Conservation (phyloP, 2,329 filamentous ascomycete genomes). For the Trichoderma atroviride region DNA sequence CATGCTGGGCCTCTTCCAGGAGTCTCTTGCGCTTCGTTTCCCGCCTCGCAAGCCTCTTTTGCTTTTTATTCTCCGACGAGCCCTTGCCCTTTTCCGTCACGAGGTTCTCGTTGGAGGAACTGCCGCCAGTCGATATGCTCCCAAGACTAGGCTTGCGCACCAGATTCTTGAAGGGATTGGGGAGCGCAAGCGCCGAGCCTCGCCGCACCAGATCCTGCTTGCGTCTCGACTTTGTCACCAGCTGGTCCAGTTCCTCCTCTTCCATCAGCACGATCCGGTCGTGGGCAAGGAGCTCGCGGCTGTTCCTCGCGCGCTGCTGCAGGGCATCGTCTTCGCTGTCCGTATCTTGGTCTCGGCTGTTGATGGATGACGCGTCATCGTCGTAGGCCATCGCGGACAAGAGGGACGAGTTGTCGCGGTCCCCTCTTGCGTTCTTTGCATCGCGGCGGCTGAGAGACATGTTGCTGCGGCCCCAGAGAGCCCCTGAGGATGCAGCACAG, state of each 20-base stretch:
- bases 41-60: slow-evolving; percentile 52
- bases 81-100: slow-evolving; percentile 51
- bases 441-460: slow-evolving; percentile 33
- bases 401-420: slow-evolving; percentile 48
- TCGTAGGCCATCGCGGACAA: slow-evolving; percentile 68
- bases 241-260: slow-evolving; percentile 69
- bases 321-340: slow-evolving; percentile 77
- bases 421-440: slow-evolving; percentile 30
- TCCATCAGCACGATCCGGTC: slow-evolving; percentile 73
- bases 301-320: slow-evolving; percentile 66
- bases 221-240: slow-evolving; percentile 57
- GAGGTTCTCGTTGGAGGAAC: slow-evolving; percentile 54
- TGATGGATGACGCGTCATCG: slow-evolving; percentile 68
- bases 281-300: slow-evolving; percentile 68
- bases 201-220: slow-evolving; percentile 54
- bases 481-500: slow-evolving; percentile 12
- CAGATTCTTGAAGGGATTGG: slow-evolving; percentile 53
- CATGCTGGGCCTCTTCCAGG: slow-evolving; percentile 57
- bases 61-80: slow-evolving; percentile 35
- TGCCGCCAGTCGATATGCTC: slow-evolving; percentile 42
- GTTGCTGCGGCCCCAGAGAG: slow-evolving; percentile 23
- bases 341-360: slow-evolving; percentile 71
- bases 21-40: slow-evolving; percentile 57
- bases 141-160: slow-evolving; percentile 43
- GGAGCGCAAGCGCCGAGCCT: slow-evolving; percentile 50